Evolutionary conservation across 495 filamentous ascomycete genomes (phyloP), one percentile per base, ranked within the genome.

Genomic region (Usnea hakonensis): DNA sequence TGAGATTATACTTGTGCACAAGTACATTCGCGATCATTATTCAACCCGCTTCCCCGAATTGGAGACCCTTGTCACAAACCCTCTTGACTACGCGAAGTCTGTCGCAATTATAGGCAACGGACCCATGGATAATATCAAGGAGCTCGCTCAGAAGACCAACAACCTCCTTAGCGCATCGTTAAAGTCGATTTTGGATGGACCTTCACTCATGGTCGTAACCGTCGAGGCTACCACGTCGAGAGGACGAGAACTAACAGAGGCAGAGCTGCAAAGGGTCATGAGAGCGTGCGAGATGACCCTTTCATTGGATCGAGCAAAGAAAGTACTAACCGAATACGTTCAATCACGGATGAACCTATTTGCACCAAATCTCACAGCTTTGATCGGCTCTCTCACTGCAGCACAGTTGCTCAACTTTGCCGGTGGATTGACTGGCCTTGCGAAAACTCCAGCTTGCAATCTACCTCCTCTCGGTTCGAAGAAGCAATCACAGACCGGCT

Each of bases 271-370:
- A 58, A 77, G 81, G 33, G 87, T 96, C 30, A 74, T 88, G 35
- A 81, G 83, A 58, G 92, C 91, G 11, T 97, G 93, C 74, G 82
- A 91, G 64, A 93, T 90, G 83, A 89, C 90, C 43, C 78, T 96
- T 43, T 83, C 84, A 60, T 86, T 98, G 19, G 92, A 97, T 68
- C 84, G 82, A 53, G 93, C 93, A 53, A 95, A 96, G 72, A 87
- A 83, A 60, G 88, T 84, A 37, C 83, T 97, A 54, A 97, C 91
- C 5, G 87, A 94, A 67, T 97, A 93, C 69, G 93, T 97, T n/a
- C 87, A 96, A 76, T 96, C 92, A 38, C 90, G 94, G 63, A 97
- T 98, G 90, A 93, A 85, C 67, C 81, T 95, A 53, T 97, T 96
- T 68, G 94, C 95, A 14, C 94, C 94, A 11, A 98, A 98, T 67